Evolutionary conservation across 75 land plant species (phyloP), one percentile per base, ranked within the genome.

Genomic region (Picea glauca): DNA sequence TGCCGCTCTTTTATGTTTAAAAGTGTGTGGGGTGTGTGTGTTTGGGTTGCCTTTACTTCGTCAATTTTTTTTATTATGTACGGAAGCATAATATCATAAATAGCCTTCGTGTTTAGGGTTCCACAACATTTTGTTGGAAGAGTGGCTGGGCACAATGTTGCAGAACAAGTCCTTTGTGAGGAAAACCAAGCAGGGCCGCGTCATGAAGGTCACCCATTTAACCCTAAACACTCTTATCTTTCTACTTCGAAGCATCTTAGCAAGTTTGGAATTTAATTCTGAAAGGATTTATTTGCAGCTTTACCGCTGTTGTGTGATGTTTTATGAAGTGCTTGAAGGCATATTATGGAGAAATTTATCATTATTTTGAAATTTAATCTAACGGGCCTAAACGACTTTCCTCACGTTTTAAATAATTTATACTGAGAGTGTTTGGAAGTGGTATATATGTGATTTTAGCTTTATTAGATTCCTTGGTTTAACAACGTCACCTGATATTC

Each of bases 111-210:
- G 56, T 50, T 50, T 50, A 9, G 56, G 12, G 56, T 50, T 50
- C 56, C 56, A 50, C 56, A 50, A 9, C 56, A 12, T 50, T 40
- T 50, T 50, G 11, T 50, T 50, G 56, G 23, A 70, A 46, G 3
- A 70, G 11, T 23, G 2, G 13, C 3, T 1, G 3, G 74, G 6
- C 75, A 84, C 80, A 77, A 94, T 94, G 98, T 79, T 94, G 87
- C 89, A 91, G 76, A 94, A 75, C 86, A 94, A 94, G 77, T 83
- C 93, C 13, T 94, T 91, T 79, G 88, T 87, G 35, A 80, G 77
- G 87, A 93, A 91, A 75, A 91, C 95, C 18, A 89, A 72, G 76
- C 80, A 78, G 14, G 95, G 95, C 77, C 81, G 75, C 76, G 85
- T 93, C 6, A 46, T 83, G 60, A 94, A 93, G 97, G 97, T 92